Conservation (phyloP, 73 alveolate species). For the Paraurostyla sp. region DNA sequence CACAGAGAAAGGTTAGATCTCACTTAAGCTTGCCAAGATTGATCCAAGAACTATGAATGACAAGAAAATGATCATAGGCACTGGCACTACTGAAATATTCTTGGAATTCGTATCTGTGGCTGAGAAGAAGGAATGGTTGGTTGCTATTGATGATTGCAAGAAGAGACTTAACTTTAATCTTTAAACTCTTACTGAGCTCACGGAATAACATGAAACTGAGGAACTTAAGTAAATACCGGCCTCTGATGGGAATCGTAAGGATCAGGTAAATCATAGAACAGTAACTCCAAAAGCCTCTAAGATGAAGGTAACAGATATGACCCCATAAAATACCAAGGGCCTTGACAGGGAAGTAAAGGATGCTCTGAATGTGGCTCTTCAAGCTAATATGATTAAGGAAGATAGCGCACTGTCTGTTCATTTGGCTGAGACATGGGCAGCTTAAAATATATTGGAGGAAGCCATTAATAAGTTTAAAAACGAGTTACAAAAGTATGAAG, state of each 20-base stretch:
- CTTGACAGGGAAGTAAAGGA: neutral
- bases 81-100: constrained; percentile 40
- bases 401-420: constrained; percentile 34
- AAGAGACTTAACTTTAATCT: constrained; percentile 34
- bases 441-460: constrained; percentile 9
- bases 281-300: neutral
- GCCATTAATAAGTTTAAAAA: neutral
- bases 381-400: constrained; percentile 19
- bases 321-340: neutral
- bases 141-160: constrained; percentile 59
- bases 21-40: constrained; percentile 52
- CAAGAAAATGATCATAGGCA: constrained; percentile 48
- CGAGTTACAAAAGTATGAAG: neutral
- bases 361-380: constrained; percentile 42
- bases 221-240: neutral
- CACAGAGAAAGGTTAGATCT: constrained; percentile 37
- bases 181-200: too few species aligned
- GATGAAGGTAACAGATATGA: neutral
- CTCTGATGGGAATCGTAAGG: neutral
- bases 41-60: constrained; percentile 54
- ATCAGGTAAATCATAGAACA: neutral
- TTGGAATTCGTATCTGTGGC: constrained; percentile 36
- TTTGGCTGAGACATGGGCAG: constrained; percentile 55
- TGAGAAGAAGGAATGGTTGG: constrained; percentile 66
- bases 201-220: neutral